Conservation (phyloP, 75 land plant species). For the Pinus albicaulis region DNA sequence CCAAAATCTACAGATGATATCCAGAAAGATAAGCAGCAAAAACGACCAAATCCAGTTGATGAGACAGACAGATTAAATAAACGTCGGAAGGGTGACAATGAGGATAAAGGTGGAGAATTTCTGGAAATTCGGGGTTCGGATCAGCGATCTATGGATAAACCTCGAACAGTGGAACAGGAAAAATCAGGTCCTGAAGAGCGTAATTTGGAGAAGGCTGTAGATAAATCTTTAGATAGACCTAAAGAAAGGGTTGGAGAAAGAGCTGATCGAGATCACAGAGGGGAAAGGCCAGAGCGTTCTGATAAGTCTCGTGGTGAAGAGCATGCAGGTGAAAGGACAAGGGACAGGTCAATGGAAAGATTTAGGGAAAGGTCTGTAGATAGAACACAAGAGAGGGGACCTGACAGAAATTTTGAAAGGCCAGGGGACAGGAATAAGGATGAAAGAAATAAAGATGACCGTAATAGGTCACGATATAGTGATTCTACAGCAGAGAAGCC, state of each 20-base stretch:
- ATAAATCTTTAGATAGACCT: slow-evolving; percentile 48
- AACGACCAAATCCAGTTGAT: slow-evolving; percentile 51
- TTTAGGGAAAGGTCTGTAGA: slow-evolving; percentile 83
- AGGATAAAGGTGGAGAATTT: slow-evolving; percentile 46
- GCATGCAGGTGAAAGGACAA: slow-evolving; percentile 39
- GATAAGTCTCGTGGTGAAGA: slow-evolving; percentile 67
- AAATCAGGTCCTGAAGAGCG: slow-evolving; percentile 50
- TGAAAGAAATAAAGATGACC: slow-evolving; percentile 69
- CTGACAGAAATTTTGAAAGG: slow-evolving; percentile 63
- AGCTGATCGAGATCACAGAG: slow-evolving; percentile 66
- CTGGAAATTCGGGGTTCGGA: slow-evolving; percentile 50
- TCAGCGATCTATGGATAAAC: slow-evolving; percentile 41
- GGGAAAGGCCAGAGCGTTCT: slow-evolving; percentile 52
- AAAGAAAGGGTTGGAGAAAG: slow-evolving; percentile 77
- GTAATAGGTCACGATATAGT: slow-evolving; percentile 51
- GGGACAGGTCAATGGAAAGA: slow-evolving; percentile 81
- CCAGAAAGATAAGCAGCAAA: slow-evolving; percentile 52
- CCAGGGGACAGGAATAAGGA: slow-evolving; percentile 45
- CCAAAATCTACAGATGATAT: slow-evolving; percentile 22
- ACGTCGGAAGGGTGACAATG: slow-evolving; percentile 64
- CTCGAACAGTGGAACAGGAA: slow-evolving; percentile 41
- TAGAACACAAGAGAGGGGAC: slow-evolving; percentile 49
- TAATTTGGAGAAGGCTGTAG: slow-evolving; percentile 26
- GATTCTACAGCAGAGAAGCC: slow-evolving; percentile 65
- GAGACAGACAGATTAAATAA: slow-evolving; percentile 65